Evolutionary conservation across 768 basidiomycete genomes (phyloP), one percentile per base, ranked within the genome.

Genomic region (Trametes sanguinea): DNA sequence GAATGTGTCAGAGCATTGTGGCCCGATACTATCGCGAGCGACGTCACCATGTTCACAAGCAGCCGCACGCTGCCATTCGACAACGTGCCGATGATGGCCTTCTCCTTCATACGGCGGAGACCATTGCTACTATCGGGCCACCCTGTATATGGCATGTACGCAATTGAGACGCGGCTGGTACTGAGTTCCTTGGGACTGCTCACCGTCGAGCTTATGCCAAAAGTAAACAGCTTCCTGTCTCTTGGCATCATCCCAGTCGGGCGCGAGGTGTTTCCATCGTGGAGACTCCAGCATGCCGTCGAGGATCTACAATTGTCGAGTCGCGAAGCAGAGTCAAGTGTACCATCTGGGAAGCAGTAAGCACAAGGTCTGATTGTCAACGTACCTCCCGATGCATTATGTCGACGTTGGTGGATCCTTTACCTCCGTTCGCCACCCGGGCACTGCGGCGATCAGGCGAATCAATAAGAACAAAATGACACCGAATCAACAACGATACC

Each of bases 31-130:
- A 11, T 8, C 16, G 13, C 10, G 27, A 8, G 29, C 14, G n/a
- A 11, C 11, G 56, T 45, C 61, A 85, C 87, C 84, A 88, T 80
- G 67, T 89, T 85, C 0, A 85, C 72, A 2, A 89, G 76, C 5
- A 88, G 73, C 16, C 83, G 75, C 43, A 87, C 76, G 66, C 84
- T 89, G 8, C 86, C 88, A 61, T 89, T 89, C 0, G 87, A 88
- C 0, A 89, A 73, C 3, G 82, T 77, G 1, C 77, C 77, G 10
- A 88, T 79, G 51, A 86, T 77, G 0, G 70, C 69, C 6, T 80
- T 69, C 51, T 83, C 78, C 75, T 84, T 85, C 52, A 89, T 71
- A 4, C 74, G 75, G 46, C 77, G 66, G 13, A 89, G 74, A 0
- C 84, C 84, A 0, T 77, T 73, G 3, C 77, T 63, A 4, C 80